Conservation (phyloP, 192 early-diverging fungal genomes). For the Oehlia diaphana region DNA sequence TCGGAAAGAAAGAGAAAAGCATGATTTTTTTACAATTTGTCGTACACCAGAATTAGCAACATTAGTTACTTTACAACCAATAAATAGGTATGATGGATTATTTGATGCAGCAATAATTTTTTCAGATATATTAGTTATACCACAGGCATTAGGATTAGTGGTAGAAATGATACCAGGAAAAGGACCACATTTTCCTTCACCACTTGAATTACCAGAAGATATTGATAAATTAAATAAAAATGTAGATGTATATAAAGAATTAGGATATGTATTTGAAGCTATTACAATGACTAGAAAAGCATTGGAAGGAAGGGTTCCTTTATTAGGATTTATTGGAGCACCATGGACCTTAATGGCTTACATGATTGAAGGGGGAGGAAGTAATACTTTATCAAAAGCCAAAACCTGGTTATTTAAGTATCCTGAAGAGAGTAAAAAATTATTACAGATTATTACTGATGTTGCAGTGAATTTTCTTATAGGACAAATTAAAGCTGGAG, state of each 20-base stretch:
- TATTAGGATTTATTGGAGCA: conserved; percentile 95
- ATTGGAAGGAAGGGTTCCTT: conserved; percentile 83
- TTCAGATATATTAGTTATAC: conserved; percentile 96
- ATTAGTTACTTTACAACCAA: conserved; percentile 94
- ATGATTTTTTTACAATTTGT: conserved; percentile 97
- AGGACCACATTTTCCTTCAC: conserved; percentile 88
- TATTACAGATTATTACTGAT: conserved; percentile 82
- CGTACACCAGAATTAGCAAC: conserved; percentile 89
- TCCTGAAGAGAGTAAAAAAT: conserved; percentile 69
- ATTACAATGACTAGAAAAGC: conserved; percentile 88
- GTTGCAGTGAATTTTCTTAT: conserved; percentile 84
- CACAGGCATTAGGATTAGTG: conserved; percentile 93
- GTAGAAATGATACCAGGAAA: conserved; percentile 92
- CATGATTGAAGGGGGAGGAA: conserved; percentile 98
- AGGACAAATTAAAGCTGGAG: conserved; percentile 93
- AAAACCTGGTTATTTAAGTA: conserved; percentile 89
- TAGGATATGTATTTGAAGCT: conserved; percentile 92
- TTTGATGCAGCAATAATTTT: conserved; percentile 98
- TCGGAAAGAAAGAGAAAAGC: conserved; percentile 72
- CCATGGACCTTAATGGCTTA: conserved; percentile 99
- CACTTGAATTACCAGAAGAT: conserved; percentile 72
- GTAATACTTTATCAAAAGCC: conserved; percentile 85
- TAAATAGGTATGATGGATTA: conserved; percentile 86
- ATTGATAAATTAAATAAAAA: conserved; percentile 52
- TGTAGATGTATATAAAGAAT: conserved; percentile 72